Conservation (phyloP, 805 yeast species). For the Wickerhamiella musiphila region DNA sequence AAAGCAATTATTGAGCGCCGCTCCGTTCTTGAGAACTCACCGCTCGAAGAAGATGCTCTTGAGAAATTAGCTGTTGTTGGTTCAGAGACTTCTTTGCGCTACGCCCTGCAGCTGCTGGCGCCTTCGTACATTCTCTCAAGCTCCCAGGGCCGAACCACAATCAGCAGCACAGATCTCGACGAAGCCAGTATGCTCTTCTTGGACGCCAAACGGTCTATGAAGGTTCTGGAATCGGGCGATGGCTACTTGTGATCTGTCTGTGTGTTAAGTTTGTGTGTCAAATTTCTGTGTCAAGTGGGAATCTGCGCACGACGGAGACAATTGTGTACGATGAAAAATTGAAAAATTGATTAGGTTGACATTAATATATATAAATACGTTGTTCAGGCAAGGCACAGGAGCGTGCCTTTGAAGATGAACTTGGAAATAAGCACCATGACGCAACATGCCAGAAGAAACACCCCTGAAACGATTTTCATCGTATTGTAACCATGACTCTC, state of each 20-base stretch:
- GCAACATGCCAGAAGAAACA: too few species aligned
- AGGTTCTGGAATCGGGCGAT: slow-evolving; percentile 34
- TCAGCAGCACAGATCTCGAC: slow-evolving; percentile 53
- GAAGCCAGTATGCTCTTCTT: slow-evolving; percentile 70
- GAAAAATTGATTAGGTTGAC: too few species aligned
- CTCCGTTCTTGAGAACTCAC: slow-evolving; percentile 57
- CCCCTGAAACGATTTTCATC: slow-evolving; percentile 9
- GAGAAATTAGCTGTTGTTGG: slow-evolving; percentile 62
- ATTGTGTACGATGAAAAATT: too few species aligned
- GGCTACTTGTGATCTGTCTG: slow-evolving; percentile 1
- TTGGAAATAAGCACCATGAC: too few species aligned
- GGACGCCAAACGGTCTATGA: slow-evolving; percentile 70
- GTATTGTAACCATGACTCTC: slow-evolving; percentile 13
- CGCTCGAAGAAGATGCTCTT: slow-evolving; percentile 50
- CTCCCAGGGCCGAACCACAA: slow-evolving; percentile 53
- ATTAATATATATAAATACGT: too few species aligned
- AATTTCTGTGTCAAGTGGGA: too few species aligned
- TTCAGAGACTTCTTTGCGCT: slow-evolving; percentile 63
- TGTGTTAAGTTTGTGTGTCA: neutral
- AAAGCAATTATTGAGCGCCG: slow-evolving; percentile 67
- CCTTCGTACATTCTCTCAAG: slow-evolving; percentile 77
- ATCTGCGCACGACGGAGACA: too few species aligned
- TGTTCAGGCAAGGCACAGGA: too few species aligned
- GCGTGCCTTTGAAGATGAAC: too few species aligned
- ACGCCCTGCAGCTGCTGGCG: slow-evolving; percentile 76